Evolutionary conservation across 352 stramenopile species (phyloP).

Genomic region (Globisporangium irregulare): DNA sequence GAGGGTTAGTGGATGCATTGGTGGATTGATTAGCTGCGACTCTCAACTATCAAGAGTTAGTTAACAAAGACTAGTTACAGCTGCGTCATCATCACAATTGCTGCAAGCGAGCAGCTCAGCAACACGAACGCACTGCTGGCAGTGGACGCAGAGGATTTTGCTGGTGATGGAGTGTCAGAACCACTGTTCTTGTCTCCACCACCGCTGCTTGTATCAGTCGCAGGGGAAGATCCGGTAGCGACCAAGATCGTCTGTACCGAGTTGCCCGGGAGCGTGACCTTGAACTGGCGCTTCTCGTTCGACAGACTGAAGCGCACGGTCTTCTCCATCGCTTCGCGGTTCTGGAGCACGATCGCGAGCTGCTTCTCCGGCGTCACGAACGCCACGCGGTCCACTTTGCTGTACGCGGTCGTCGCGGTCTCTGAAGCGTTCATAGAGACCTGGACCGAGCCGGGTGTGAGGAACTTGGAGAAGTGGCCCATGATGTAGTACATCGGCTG

Average conservation of each 20-base stretch:
- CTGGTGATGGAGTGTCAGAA: background rate
- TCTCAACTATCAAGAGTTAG: background rate
- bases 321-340: conserved; percentile 32
- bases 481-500: conserved; percentile 74
- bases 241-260: background rate
- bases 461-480: conserved; percentile 60
- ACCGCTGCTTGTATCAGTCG: background rate
- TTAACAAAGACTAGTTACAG: background rate
- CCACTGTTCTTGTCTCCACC: background rate
- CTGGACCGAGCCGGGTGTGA: conserved; percentile 40
- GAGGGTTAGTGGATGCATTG: too few species aligned
- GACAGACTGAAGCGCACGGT: too few species aligned
- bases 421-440: conserved; percentile 28
- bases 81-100: background rate
- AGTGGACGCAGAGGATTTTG: background rate
- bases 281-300: too few species aligned
- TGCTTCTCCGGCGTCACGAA: conserved; percentile 49
- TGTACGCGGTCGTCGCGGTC: conserved; percentile 20
- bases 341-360: conserved; percentile 47
- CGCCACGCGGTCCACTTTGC: conserved; percentile 41
- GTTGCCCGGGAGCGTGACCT: too few species aligned
- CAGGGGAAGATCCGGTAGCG: background rate
- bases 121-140: background rate
- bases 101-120: background rate
- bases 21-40: background rate